Evolutionary conservation across 1,284 basidiomycete species (phyloP).

Genomic region (Meira nashicola): DNA sequence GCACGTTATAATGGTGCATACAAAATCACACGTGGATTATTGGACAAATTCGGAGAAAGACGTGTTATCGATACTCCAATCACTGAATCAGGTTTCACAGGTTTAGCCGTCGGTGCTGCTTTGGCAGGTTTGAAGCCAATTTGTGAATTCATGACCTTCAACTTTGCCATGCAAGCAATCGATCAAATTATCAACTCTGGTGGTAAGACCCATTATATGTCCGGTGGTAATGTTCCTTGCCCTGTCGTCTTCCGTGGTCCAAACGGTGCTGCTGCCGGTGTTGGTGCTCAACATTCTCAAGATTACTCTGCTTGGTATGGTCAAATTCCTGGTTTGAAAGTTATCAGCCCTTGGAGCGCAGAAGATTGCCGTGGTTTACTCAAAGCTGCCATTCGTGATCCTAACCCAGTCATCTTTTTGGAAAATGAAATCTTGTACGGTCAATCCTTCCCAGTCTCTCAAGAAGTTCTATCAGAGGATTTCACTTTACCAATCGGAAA

Average conservation of each 20-base stretch:
- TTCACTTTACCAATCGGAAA: constrained; percentile 92
- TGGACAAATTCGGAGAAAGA: constrained; percentile 99
- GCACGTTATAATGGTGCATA: constrained; percentile 97
- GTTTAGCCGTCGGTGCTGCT: constrained; percentile 90
- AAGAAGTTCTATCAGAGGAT: constrained; percentile 89
- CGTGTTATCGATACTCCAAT: constrained; percentile 86
- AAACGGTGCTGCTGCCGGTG: constrained; percentile 96
- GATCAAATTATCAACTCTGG: constrained; percentile 99
- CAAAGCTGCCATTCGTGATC: constrained; percentile 96
- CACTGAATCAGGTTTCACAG: constrained; percentile 98
- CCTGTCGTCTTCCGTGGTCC: constrained; percentile 99
- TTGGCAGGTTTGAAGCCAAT: constrained; percentile 89
- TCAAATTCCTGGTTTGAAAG: constrained; percentile 91
- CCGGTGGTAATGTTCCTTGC: constrained; percentile 93
- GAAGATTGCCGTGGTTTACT: constrained; percentile 98
- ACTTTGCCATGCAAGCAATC: constrained; percentile 66
- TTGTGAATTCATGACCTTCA: constrained; percentile 99
- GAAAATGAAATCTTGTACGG: constrained; percentile 99
- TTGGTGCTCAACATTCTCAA: constrained; percentile 67
- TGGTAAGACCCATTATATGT: constrained; percentile 99
- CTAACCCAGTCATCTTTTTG: constrained; percentile 95
- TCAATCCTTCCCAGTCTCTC: constrained; percentile 88
- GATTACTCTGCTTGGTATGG: constrained; percentile 74
- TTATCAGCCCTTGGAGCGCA: constrained; percentile 91
- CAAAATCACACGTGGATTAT: constrained; percentile 77